Base-by-base conservation (phyloP, 306 rosid species). In the Lathyrus aphaca region DNA sequence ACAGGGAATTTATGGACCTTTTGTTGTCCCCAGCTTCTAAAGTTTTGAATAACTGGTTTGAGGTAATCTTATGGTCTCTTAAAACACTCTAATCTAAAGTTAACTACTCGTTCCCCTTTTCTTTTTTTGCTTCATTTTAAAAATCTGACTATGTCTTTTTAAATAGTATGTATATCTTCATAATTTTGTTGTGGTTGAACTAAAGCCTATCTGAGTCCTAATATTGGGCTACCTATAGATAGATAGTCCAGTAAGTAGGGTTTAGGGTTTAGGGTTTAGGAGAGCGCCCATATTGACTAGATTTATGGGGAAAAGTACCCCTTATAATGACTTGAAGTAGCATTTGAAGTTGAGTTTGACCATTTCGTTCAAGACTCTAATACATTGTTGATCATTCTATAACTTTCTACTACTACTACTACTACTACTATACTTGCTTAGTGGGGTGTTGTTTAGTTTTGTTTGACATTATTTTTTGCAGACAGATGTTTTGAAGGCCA, bases 21-120 rank as follows among this genome's bases (percentile, higher is more conserved):
- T 75, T 94, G 68, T 59, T 94, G 65, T 87, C 97, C 71, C 97
- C 97, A 7, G 89, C 97, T 37, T 91, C 96, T 29, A 88, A 94
- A 77, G 95, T 87, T 81, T 79, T 94, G 84, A 94, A 94, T 74
- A 94, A 87, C 69, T 88, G 97, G 99, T 94, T 94, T 77, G 95
- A 91, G 96, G 99, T 92, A 77, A 81, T 73, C 54, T 61, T 70
- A 17, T 65, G 17, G 15, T 48, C 65, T 74, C 42, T 40, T 7
- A 39, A 62, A 62, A 62, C 35, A 39, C 7, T 62, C 55, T 43
- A 23, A 12, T 88, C 89, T 19, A 88, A 23, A 23, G 3, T 23
- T 1, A 23, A 23, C 25, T 23, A 85, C 59, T 88, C 88, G 91
- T 88, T 61, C 44, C 15, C 9, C 62, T 59, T 48, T 78, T 50